phyloP scores from a whole-genome alignment of 176 grass and related monocot genomes.

The Musa schizocarpa region DNA sequence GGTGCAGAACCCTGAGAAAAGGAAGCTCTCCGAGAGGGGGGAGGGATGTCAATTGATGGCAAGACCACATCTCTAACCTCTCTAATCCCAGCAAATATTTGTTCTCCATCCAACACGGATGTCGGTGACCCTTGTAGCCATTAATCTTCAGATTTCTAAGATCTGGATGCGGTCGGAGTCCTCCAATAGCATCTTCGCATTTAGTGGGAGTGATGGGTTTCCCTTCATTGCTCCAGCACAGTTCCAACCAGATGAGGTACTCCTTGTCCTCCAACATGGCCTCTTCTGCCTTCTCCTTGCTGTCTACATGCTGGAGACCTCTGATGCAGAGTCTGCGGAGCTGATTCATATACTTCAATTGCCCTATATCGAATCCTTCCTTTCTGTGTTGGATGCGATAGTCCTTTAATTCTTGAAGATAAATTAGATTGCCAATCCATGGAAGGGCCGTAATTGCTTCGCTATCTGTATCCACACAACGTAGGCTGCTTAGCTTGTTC shows the following conservation, averaged over 20 bases:
- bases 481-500: slow-evolving; percentile 7
- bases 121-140: slow-evolving; percentile 23
- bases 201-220: too few species aligned
- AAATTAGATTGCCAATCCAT: slow-evolving; percentile 47
- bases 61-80: slow-evolving; percentile 20
- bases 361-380: slow-evolving; percentile 36
- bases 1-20: slow-evolving; percentile 26
- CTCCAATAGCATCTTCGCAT: slow-evolving; percentile 19
- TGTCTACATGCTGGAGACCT: slow-evolving; percentile 43
- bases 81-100: slow-evolving; percentile 13
- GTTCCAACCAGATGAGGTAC: not conserved
- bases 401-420: slow-evolving; percentile 60
- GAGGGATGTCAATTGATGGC: slow-evolving; percentile 20
- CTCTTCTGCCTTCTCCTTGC: slow-evolving; percentile 31
- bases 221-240: too few species aligned
- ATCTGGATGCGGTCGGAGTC: slow-evolving; percentile 36
- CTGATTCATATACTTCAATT: slow-evolving; percentile 28
- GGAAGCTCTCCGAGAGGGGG: slow-evolving; percentile 51
- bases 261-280: slow-evolving; percentile 48
- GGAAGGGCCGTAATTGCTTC: slow-evolving; percentile 27
- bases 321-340: slow-evolving; percentile 55
- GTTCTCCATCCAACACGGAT: slow-evolving; percentile 38
- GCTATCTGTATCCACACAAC: slow-evolving; percentile 34
- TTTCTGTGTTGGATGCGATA: slow-evolving; percentile 24
- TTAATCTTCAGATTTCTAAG: slow-evolving; percentile 35